Evolutionary conservation across 1,139 yeast genomes (phyloP), one percentile per base, ranked within the genome.

Genomic region (Pichia sp.): DNA sequence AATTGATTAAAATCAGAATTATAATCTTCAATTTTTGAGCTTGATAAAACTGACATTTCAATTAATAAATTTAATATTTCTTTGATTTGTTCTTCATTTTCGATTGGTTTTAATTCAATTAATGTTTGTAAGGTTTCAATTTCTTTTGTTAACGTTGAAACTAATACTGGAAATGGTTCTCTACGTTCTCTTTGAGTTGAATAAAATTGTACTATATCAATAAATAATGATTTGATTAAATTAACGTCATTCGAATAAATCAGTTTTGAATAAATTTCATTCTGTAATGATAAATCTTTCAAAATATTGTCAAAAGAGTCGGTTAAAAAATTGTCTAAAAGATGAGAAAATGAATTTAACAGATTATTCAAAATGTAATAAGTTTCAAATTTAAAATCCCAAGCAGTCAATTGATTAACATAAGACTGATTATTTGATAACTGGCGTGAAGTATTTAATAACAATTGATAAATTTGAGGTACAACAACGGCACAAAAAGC

Each of bases 1-100:
- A 80, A 89, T 8, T 68, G 70, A 61, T 88, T 87, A 63, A 82
- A 77, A 62, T 89, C 93, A 1, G 70, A 72, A 13, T 60, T 54
- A 72, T 79, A 80, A 11, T 52, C 53, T 57, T 71, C 63, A 56
- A 64, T 54, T 58, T 64, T 52, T 57, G 62, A 63, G 1, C 53
- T 43, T 0, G 67, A 64, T 14, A 65, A 51, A 10, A 45, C 49
- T 25, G 57, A 51, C 3, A 65, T 42, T 11, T 56, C 47, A 1
- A 59, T 46, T 2, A 69, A 52, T 2, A 57, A 27, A 14, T 58
- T 50, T 2, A 63, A 52, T 14, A 75, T 62, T 1, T 51, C 44
- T 5, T 58, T 55, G 38, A 72, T 57, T 13, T 44, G 31, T 8
- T 51, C 51, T 1, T 34, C 22, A 13, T 54, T 42, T 1, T 33